Percentiles rank a stretch among this genome's conserved stretches.
Evolutionary conservation across 202 grass and related monocot genomes (phyloP).

Genomic region (Miscanthus sacchariflorus): DNA sequence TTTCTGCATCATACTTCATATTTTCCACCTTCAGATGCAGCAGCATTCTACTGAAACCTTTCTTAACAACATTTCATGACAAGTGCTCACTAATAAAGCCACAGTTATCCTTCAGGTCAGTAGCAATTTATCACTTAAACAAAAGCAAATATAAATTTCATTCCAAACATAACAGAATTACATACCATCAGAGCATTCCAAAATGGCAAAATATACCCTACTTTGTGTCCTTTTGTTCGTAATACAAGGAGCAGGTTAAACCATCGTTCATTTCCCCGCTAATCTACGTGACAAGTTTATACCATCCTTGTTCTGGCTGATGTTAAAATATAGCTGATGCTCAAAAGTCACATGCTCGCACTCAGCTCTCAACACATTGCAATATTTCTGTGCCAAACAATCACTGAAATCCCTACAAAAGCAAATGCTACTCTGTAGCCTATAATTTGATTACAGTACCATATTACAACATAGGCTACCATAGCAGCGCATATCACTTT

Average conservation of each 20-base stretch:
- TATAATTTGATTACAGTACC: neutral
- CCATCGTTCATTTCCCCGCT: too few species aligned
- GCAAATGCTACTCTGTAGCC: too few species aligned
- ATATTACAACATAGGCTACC: neutral
- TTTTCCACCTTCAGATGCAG: too few species aligned
- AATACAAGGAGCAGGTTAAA: neutral
- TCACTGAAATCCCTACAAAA: neutral
- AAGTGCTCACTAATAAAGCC: neutral
- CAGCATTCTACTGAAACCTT: neutral
- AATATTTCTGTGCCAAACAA: neutral
- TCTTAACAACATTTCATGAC: neutral
- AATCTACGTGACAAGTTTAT: too few species aligned
- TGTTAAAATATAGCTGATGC: neutral
- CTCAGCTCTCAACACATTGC: conserved; percentile 1
- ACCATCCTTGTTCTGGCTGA: neutral
- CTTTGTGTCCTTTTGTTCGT: neutral
- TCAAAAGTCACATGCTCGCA: neutral
- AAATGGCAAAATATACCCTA: neutral
- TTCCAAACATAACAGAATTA: neutral
- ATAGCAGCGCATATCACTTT: neutral
- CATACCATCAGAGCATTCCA: neutral
- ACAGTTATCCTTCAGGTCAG: neutral
- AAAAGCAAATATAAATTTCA: neutral
- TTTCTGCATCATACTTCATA: too few species aligned
- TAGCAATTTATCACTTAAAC: neutral